These are phyloP conservation scores for Trapa bicornis DNA, from an alignment of 345 rosid genomes.

Conservation along the genomic window DNA sequence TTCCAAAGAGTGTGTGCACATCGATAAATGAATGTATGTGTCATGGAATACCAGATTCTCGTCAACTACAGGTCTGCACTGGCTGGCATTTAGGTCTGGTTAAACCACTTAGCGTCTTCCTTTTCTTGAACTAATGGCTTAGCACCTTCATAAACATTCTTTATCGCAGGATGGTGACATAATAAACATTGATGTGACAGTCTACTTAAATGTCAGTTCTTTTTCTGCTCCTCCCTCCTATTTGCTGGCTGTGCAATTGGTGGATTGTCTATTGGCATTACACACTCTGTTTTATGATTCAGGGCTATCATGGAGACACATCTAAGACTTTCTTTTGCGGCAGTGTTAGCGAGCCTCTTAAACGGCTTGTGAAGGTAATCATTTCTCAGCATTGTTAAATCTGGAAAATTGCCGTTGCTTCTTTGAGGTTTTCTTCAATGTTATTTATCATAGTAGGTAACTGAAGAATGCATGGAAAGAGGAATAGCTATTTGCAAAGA, in stretches of 20 bases:
- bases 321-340: conserved; percentile 74
- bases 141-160: background rate
- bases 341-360: conserved; percentile 19
- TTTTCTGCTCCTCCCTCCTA: background rate
- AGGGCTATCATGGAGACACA: conserved; percentile 99
- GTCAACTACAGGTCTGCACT: conserved; percentile 69
- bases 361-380: conserved; percentile 60
- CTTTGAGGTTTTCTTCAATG: background rate
- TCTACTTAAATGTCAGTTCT: conserved; percentile 70
- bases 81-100: conserved; percentile 10
- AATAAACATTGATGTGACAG: conserved; percentile 85
- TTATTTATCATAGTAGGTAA: conserved; percentile 29
- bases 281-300: conserved; percentile 12
- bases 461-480: conserved; percentile 85
- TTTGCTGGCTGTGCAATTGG: too few relatives aligned
- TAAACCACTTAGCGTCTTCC: conserved; percentile 33
- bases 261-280: background rate
- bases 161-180: conserved; percentile 76
- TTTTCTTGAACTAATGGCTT: too few relatives aligned
- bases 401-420: conserved; percentile 4
- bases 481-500: conserved; percentile 88
- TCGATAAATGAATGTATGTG: conserved; percentile 97
- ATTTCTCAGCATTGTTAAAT: conserved; percentile 54
- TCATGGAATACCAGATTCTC: conserved; percentile 96
- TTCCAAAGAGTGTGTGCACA: conserved; percentile 91